A percentile compares a stretch with the other conserved stretches of the same genome.
Conservation (phyloP, 495 filamentous ascomycete genomes). For the Hyaloscypha hepaticicola region DNA sequence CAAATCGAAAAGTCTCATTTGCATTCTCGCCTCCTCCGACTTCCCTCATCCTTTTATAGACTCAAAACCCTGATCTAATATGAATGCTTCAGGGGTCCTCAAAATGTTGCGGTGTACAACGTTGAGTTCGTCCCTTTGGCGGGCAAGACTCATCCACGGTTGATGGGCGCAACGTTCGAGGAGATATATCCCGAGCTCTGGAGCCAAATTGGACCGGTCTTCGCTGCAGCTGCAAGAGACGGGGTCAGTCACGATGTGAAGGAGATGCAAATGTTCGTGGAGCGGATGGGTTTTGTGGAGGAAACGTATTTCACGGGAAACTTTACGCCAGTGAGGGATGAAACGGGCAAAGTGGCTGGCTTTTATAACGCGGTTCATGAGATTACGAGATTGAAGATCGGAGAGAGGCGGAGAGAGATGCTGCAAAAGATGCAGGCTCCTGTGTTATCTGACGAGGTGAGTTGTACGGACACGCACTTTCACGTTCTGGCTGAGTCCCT, state of each 20-base stretch:
- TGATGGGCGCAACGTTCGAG: conserved; percentile 19
- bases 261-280: conserved; percentile 17
- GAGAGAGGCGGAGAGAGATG: conserved; percentile 18
- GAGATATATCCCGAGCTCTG: conserved; percentile 36
- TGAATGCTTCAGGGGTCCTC: conserved; percentile 9
- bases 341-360: conserved; percentile 15
- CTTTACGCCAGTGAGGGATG: conserved; percentile 15
- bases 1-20: neutral
- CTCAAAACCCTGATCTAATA: neutral
- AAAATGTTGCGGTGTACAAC: conserved; percentile 24
- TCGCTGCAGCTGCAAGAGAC: conserved; percentile 9
- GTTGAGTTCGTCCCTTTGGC: conserved; percentile 18
- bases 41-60: neutral
- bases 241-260: conserved; percentile 11
- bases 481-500: neutral
- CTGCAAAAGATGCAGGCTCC: conserved; percentile 17
- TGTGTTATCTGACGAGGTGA: neutral
- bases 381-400: conserved; percentile 12
- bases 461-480: neutral
- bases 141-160: conserved; percentile 16
- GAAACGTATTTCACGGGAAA: conserved; percentile 24
- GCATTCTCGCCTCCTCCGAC: neutral
- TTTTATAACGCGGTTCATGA: conserved; percentile 23
- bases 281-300: conserved; percentile 19
- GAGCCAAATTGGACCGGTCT: conserved; percentile 53